Base-by-base conservation (phyloP, 805 yeast species). In the Kodamaea restingae region DNA sequence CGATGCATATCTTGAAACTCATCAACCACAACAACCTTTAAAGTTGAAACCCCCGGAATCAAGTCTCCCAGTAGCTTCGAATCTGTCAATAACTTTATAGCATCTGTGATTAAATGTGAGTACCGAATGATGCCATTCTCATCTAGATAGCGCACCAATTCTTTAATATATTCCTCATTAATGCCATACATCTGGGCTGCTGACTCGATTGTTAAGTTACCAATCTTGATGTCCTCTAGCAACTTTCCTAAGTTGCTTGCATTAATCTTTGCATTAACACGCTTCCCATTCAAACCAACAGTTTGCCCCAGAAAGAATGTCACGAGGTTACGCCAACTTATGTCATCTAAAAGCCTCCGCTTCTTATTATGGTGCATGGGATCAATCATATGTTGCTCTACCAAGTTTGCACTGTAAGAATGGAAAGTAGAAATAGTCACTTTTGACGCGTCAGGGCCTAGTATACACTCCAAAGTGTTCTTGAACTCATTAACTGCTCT, bases 1-100 rank as follows among this genome's bases (percentile, higher is more conserved):
- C 73, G 71, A 45, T 79, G 75, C 53, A 83, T 67, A 56, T 84
- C 91, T 53, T 84, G 91, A 50, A 79, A 80, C 53, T 84, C 91
- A 59, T 84, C 91, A 9, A 84, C 78, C 1, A 84, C 56, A 0
- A 81, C 66, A 2, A 55, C 66, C 36, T 54, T 58, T 39, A 56
- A 60, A 10, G 48, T 45, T 4, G 47, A 44, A 29, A 67, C 34
- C 24, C 53, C 54, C 2, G 57, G 47, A 10, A 61, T 52, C 28
- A 33, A 21, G 10, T 20, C 33, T 4, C 11, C 24, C 28, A 26
- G 28, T 40, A 10, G 14, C 10, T 17, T 18, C 11, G 24, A 38
- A 3, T 33, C n/a, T 1, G 61, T 36, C 47, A 74, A 44, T 18
- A 67, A 38, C 2, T 46, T 40, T 10, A 56, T 36, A 1, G 67